Percentiles rank a stretch among this genome's conserved stretches.
These are phyloP conservation scores for Malassezia psittaci DNA, from an alignment of 1,284 basidiomycete species.

Conservation along the genomic window DNA sequence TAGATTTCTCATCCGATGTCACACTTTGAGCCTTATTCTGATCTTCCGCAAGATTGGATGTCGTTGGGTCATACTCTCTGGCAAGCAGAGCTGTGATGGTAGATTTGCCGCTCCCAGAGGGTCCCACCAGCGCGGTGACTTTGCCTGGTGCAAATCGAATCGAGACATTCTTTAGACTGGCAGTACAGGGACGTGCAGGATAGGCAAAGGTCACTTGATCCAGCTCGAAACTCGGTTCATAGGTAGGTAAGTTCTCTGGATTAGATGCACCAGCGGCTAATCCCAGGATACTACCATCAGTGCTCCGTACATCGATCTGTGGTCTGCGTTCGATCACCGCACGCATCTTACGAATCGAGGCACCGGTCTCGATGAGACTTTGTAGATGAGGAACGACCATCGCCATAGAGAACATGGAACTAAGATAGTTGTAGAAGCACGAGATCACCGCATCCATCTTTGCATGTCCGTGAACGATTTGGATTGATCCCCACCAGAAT, in stretches of 20 bases:
- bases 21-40: background rate
- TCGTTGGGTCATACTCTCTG: slow-evolving; percentile 50
- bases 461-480: slow-evolving; percentile 25
- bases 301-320: slow-evolving; percentile 36
- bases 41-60: slow-evolving; percentile 18
- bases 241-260: background rate
- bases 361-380: slow-evolving; percentile 30
- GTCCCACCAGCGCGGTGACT: slow-evolving; percentile 48
- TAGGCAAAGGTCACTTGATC: slow-evolving; percentile 41
- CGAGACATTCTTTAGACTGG: slow-evolving; percentile 31
- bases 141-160: slow-evolving; percentile 31
- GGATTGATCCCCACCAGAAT: slow-evolving; percentile 37
- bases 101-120: slow-evolving; percentile 46
- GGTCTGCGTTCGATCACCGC: slow-evolving; percentile 37
- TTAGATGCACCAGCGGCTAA: slow-evolving; percentile 1
- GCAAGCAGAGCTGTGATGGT: slow-evolving; percentile 50
- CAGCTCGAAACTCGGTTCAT: slow-evolving; percentile 30
- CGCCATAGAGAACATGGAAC: slow-evolving; percentile 37
- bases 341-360: slow-evolving; percentile 31
- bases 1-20: slow-evolving; percentile 9
- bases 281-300: slow-evolving; percentile 21
- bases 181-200: slow-evolving; percentile 28
- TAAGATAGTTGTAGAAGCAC: slow-evolving; percentile 42
- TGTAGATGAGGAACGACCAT: slow-evolving; percentile 41
- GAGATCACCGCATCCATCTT: slow-evolving; percentile 28